Base-by-base conservation (phyloP, 768 basidiomycete species). In the Naganishia vishniacii region DNA sequence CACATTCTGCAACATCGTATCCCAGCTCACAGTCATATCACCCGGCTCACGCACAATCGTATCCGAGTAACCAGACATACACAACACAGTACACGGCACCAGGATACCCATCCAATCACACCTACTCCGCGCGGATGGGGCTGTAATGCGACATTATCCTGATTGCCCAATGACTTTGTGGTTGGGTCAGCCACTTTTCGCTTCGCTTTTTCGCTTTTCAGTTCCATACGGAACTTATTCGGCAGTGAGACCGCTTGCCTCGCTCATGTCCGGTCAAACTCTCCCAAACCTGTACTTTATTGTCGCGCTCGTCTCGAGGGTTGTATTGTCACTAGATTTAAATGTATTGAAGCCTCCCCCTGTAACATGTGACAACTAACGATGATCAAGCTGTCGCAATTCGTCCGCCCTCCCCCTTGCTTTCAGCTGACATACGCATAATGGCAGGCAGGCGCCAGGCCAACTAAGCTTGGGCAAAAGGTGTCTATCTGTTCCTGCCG, bases 1-100 rank as follows among this genome's bases (percentile, higher is more conserved):
- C 53, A n/a, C 53, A 56, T 41, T 23, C 53, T 15, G 34, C 34
- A 11, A 37, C 53, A 20, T 7, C 53, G 11, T 56, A 56, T 37
- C 20, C 37, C 18, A 25, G 32, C 18, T 20, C 53, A 13, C 53
- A 56, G 23, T 34, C 53, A 3, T 56, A 56, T 16, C 53, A 56
- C 26, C 32, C 53, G n/a, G 26, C 34, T 15, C 53, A 56, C 4
- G 37, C 53, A 23, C 53, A 56, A 2, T 12, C 53, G 34, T 56
- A 56, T 34, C 23, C 31, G 7, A 56, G 40, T 13, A 25, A 18
- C 15, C 53, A 56, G 53, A n/a, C 53, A 15, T 56, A 56, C 37
- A 37, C 18, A 16, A 56, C 32, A 13, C 53, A 56, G 53, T 56
- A 56, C 13, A 40, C 34, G 11, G 20, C 53, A 6, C 53, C 37